Base-by-base conservation (phyloP, 1,139 yeast genomes). In the Pichia sp. region DNA sequence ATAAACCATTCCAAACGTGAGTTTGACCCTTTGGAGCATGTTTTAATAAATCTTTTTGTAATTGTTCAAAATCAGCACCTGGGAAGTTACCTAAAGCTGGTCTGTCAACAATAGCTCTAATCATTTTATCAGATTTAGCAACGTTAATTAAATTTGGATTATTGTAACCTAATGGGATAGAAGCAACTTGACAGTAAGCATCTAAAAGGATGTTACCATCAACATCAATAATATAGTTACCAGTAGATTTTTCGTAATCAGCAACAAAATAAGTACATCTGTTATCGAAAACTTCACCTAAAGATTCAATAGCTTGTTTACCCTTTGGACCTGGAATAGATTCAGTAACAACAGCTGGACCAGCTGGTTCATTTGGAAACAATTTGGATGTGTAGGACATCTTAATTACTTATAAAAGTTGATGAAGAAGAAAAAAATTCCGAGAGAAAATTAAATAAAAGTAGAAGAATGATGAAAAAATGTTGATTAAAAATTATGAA, bases 21-120 rank as follows among this genome's bases (percentile, higher is more conserved):
- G 72, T 75, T 66, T 80, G 83, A 52, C 86, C 87, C 62, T 78
- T 77, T 57, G 90, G 90, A 45, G 89, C 89, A 55, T 76, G 79
- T 50, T 79, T 73, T 55, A 82, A 70, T 51, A 83, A 68, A 40
- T 75, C 79, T 50, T 69, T 67, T 53, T 83, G 72, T 55, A 82
- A 81, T 49, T 73, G 71, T 56, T 78, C 79, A 55, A 74, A 74
- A 58, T 84, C 88, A 46, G 65, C 66, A 52, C 85, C 77, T 39
- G 92, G 88, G 67, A 83, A 84, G 71, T 82, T 82, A 54, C 88
- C 89, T 52, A 81, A 70, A 9, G 92, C 90, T 39, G 92, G 89
- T 64, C 92, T 76, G 68, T 84, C 82, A 56, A 83, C 81, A 54
- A 84, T 68, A 18, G 88, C 86, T 59, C 77, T 74, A 54, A 79